Base-by-base conservation (phyloP, 1,139 yeast genomes). In the Petasospora fabianii region DNA sequence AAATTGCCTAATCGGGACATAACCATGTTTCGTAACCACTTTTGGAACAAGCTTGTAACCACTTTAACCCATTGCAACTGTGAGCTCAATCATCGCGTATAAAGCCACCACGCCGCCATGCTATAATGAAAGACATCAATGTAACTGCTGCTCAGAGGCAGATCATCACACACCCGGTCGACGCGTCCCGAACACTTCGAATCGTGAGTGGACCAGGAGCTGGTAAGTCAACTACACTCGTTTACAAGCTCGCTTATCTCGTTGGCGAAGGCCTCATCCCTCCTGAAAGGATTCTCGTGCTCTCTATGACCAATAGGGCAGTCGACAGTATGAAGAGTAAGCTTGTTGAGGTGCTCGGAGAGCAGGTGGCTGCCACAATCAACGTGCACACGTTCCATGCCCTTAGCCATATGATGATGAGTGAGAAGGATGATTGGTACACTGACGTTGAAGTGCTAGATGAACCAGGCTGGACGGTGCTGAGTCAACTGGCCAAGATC, bases 161-260 rank as follows among this genome's bases (percentile, higher is more conserved):
- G 4, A 66, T 71, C 6, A 65, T 75, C 10, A 39, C 52, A 2
- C 54, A 53, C 43, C 71, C 75, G 0, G 58, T 66, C 6, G 49
- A 46, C 2, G 62, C 65, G 5, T 56, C 61, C 19, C 57, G 67
- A 3, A 59, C 80, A 1, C 56, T 81, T 10, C 66, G 74, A 17
- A 65, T 82, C 2, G 64, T 69, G 15, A 84, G 88, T 0, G 88
- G 90, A 0, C 88, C 90, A 1, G 90, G 90, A 3, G 74, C 84
- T 17, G 95, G 95, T 1, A 84, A 84, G 52, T 83, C 94, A 0
- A 64, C 66, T 30, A 80, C 88, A 0, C 51, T 84, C 22, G 73
- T 77, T 2, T 63, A 69, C 30, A 66, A 86, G 43, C 66, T 82
- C 0, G 74, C 73, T 2, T 63, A 71, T 44, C 51, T 80, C 46